phyloP scores from a whole-genome alignment of 75 land plant species.

The Isoetes taiwanensis region DNA sequence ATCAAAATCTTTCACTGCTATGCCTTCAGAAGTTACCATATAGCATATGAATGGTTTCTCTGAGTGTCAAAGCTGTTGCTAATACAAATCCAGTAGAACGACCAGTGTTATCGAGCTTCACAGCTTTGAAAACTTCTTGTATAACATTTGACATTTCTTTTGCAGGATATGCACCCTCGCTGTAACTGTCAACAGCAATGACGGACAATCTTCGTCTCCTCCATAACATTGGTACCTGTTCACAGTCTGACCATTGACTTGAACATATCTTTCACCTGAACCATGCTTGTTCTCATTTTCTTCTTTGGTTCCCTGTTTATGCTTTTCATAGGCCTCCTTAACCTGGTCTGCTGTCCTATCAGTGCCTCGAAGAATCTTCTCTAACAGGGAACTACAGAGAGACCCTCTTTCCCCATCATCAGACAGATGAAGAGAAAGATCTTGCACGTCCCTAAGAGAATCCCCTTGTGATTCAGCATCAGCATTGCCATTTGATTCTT shows the following conservation, averaged over 20 bases:
- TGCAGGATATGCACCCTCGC: neutral
- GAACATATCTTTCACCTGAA: neutral
- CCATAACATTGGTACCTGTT: conserved; percentile 43
- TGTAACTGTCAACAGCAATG: conserved; percentile 55
- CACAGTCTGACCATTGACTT: neutral
- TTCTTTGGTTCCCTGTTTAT: neutral
- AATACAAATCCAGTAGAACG: conserved; percentile 55
- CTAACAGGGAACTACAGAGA: too few species aligned
- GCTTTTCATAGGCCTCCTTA: conserved; percentile 12
- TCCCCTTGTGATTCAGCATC: conserved; percentile 68
- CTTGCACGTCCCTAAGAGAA: conserved; percentile 73
- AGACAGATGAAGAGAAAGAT: conserved; percentile 62
- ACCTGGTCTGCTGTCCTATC: conserved; percentile 2
- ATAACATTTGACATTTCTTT: conserved; percentile 20
- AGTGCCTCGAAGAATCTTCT: neutral
- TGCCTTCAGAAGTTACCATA: conserved; percentile 6
- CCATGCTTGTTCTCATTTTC: neutral
- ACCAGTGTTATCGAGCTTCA: conserved; percentile 14
- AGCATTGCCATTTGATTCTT: conserved; percentile 27
- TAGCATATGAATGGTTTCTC: conserved; percentile 14
- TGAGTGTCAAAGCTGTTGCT: conserved; percentile 51
- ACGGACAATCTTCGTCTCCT: conserved; percentile 56
- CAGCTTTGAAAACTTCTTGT: conserved; percentile 37
- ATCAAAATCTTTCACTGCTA: conserved; percentile 50
- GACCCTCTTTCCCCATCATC: conserved; percentile 62